Base-by-base conservation (phyloP, 768 basidiomycete genomes). In the Serendipita sp. region DNA sequence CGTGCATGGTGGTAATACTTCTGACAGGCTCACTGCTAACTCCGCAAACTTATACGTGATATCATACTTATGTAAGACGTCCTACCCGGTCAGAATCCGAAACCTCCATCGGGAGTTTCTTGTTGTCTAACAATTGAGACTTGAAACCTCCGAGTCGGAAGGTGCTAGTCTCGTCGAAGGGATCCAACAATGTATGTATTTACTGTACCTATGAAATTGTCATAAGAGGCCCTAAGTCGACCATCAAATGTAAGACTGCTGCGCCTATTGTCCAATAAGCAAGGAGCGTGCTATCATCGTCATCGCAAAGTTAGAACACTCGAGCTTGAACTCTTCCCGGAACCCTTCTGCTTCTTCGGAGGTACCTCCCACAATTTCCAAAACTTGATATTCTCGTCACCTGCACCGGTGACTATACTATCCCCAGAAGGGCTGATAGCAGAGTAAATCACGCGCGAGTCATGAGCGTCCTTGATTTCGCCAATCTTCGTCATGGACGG, bases 361-460 rank as follows among this genome's bases (percentile, higher is more conserved):
- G 65, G 65, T 36, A 65, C 66, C 64, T 77, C 76, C 75, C 75
- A 77, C 8, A 77, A 67, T 69, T 73, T 82, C 93, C 93, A 95
- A 75, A 95, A 95, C 77, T 97, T 98, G 69, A 98, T 77, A 70
- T 94, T 94, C 78, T 98, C 95, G 70, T 98, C 96, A 0, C 88
- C 88, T 1, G 91, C 91, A 5, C 89, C 91, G 0, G 95, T 98
- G 67, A 85, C 88, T 8, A 99, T 85, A 3, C 92, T 84, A 68
- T 93, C 91, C 0, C 96, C 96, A 4, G 84, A 87, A 1, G 96
- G 96, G 64, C 87, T 83, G 5, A 96, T 72, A 23, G 86, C 83
- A 64, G 87, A 90, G 71, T 87, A 91, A 45, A 98, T 75, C 62
- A 98, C 89, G 2, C 96, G 78, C 34, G 87, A 85, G 72, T 97